Evolutionary conservation across 441 rosid species (phyloP).

Genomic region (Eruca vesicaria): DNA sequence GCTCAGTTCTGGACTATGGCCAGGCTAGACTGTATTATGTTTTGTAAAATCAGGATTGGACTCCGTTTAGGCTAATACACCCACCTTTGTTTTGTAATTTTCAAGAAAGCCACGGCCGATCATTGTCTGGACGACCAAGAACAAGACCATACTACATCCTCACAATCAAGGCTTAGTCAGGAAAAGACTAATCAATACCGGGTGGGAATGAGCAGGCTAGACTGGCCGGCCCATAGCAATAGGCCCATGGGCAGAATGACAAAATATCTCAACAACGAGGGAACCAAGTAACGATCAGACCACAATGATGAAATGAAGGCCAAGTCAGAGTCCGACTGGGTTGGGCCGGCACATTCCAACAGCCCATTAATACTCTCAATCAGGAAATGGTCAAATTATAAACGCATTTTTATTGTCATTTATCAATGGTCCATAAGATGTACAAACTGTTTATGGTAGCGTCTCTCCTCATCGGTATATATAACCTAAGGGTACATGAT

Average conservation of each 20-base stretch:
- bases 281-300: neutral
- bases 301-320: neutral
- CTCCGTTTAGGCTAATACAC: neutral
- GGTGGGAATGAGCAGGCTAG: neutral
- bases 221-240: neutral
- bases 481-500: constrained; percentile 18
- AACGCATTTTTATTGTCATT: neutral
- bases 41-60: neutral
- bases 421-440: neutral
- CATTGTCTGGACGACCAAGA: neutral
- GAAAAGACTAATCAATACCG: neutral
- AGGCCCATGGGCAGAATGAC: neutral
- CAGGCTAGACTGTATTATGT: neutral
- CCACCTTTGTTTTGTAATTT: too few species aligned
- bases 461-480: constrained; percentile 10
- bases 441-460: constrained; percentile 20
- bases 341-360: too few species aligned
- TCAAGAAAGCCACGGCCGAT: neutral
- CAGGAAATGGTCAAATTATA: neutral
- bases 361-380: neutral
- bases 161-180: neutral
- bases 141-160: constrained; percentile 17
- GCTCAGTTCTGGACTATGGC: neutral
- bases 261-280: neutral
- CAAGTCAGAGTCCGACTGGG: neutral